Conservation (phyloP, 441 rosid species). For the Codiaeum variegatum region DNA sequence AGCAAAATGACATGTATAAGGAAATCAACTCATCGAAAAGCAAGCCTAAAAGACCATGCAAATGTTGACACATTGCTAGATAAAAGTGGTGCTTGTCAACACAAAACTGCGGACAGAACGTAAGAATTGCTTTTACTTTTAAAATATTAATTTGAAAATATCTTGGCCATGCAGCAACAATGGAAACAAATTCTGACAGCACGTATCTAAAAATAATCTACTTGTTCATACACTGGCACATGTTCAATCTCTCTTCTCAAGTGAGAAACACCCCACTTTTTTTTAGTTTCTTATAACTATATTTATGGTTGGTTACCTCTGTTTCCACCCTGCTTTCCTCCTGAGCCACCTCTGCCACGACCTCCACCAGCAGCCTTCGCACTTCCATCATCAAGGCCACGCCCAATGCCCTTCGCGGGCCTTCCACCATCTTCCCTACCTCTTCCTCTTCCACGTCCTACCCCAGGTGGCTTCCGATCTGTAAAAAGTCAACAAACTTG, state of each 20-base stretch:
- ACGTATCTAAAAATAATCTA: neutral
- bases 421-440: conserved; percentile 73
- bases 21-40: neutral
- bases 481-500: neutral
- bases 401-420: conserved; percentile 58
- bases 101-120: neutral
- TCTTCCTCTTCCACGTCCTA: conserved; percentile 77
- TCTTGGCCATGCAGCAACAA: neutral
- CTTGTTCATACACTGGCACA: neutral
- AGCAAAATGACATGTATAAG: neutral
- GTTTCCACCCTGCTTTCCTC: conserved; percentile 47
- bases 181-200: neutral
- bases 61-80: neutral
- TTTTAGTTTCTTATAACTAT: too few species aligned
- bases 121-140: neutral
- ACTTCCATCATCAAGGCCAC: conserved; percentile 64
- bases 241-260: neutral
- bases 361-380: conserved; percentile 54
- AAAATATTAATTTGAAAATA: neutral
- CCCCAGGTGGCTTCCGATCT: conserved; percentile 77
- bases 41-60: neutral
- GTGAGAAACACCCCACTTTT: neutral
- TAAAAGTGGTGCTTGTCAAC: neutral
- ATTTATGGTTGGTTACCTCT: conserved; percentile 37
- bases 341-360: conserved; percentile 60